phyloP scores from a whole-genome alignment of 495 filamentous ascomycete genomes.

The Tuber aestivum region DNA sequence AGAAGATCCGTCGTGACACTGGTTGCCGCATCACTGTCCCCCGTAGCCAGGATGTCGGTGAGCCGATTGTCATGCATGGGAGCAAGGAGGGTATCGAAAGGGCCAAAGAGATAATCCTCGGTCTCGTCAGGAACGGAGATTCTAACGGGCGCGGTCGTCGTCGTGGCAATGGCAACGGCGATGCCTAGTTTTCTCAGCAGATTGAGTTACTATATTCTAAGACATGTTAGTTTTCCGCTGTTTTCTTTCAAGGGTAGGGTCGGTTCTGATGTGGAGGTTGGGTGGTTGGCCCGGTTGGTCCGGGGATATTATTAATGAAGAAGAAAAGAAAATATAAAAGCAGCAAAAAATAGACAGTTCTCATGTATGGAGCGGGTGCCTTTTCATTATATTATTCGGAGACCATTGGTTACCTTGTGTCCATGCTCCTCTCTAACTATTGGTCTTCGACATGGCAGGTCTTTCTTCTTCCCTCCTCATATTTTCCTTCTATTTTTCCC shows the following conservation, averaged over 20 bases:
- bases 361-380: neutral
- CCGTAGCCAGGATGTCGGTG: conserved; percentile 64
- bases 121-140: conserved; percentile 57
- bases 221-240: neutral
- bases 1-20: conserved; percentile 82
- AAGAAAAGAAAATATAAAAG: neutral
- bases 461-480: neutral
- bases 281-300: neutral
- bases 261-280: conserved; percentile 17
- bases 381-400: neutral
- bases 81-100: conserved; percentile 72
- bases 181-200: neutral
- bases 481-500: neutral
- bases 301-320: neutral
- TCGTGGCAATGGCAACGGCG: neutral
- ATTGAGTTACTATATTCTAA: neutral
- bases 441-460: neutral
- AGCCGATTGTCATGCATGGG: conserved; percentile 85
- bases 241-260: conserved; percentile 17
- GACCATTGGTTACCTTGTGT: neutral
- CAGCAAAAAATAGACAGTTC: neutral
- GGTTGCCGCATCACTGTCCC: conserved; percentile 90
- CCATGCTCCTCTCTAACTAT: neutral
- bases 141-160: conserved; percentile 5
- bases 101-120: conserved; percentile 81